A percentile compares a stretch with the other conserved stretches of the same genome.
These are phyloP conservation scores for Periconia sp. DNA, from an alignment of 2,329 filamentous ascomycete genomes.

Conservation along the genomic window DNA sequence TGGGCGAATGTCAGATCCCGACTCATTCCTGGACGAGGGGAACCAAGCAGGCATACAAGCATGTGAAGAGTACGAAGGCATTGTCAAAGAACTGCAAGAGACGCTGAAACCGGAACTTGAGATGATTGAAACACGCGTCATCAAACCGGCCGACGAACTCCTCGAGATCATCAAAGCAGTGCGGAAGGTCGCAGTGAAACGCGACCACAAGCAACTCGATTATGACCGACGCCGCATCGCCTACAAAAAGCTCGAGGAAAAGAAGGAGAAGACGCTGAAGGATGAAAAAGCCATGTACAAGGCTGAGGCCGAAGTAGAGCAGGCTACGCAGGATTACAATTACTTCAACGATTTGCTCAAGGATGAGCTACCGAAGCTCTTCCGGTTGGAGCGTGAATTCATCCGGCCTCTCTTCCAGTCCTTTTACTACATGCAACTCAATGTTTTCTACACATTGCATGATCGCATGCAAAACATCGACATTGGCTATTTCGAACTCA, in stretches of 20 bases:
- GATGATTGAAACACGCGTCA: constrained; percentile 92
- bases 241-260: constrained; percentile 94
- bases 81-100: constrained; percentile 87
- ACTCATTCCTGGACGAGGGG: constrained; percentile 76
- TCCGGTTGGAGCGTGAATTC: constrained; percentile 86
- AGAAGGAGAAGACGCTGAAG: constrained; percentile 94
- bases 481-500: constrained; percentile 96
- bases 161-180: constrained; percentile 95
- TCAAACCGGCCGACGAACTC: constrained; percentile 89
- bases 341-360: constrained; percentile 98
- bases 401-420: constrained; percentile 97
- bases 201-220: constrained; percentile 96
- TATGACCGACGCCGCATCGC: constrained; percentile 83
- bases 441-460: constrained; percentile 97
- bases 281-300: constrained; percentile 98
- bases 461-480: constrained; percentile 97
- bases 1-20: constrained; percentile 89
- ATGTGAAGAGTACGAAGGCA: constrained; percentile 92
- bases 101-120: constrained; percentile 90
- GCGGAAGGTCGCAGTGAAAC: constrained; percentile 83
- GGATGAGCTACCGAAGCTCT: constrained; percentile 90
- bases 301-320: constrained; percentile 86
- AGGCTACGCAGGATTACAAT: constrained; percentile 92
- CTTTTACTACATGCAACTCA: constrained; percentile 99
- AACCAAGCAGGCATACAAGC: constrained; percentile 92